A percentile compares a stretch with the other conserved stretches of the same genome.
These are phyloP conservation scores for Schoenoplectus tabernaemontani DNA, from an alignment of 202 grass and related monocot genomes.

Conservation along the genomic window DNA sequence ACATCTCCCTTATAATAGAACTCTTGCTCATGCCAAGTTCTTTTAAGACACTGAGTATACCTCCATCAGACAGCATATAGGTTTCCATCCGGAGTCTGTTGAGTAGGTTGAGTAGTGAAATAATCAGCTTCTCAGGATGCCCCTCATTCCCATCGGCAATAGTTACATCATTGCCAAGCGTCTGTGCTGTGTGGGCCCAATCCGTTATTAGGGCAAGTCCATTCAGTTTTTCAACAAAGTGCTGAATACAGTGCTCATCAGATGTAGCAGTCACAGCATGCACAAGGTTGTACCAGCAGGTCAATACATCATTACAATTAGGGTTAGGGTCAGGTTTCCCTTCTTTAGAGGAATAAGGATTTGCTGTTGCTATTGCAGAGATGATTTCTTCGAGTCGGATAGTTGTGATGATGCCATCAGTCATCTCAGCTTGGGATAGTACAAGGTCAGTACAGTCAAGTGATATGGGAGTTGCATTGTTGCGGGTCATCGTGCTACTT, in stretches of 20 bases:
- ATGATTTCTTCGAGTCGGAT: background rate
- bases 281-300: slow-evolving; percentile 3
- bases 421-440: slow-evolving; percentile 5
- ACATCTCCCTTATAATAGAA: slow-evolving; percentile 2
- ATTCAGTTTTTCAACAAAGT: slow-evolving; percentile 15
- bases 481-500: background rate
- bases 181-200: background rate
- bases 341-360: background rate
- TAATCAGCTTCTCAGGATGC: background rate
- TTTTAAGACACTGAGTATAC: background rate
- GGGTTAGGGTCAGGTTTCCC: background rate
- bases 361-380: background rate
- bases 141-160: background rate
- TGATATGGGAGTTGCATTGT: background rate
- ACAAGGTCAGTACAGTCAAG: background rate
- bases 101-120: slow-evolving; percentile 6
- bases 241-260: slow-evolving; percentile 2
- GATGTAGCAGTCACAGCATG: slow-evolving; percentile 11
- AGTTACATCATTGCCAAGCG: background rate
- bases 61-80: background rate
- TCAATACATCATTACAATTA: background rate
- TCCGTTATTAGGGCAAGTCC: slow-evolving; percentile 5
- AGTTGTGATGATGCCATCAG: slow-evolving; percentile 20
- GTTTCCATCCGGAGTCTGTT: background rate
- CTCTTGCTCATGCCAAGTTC: background rate